These are phyloP conservation scores for Lenwebbia sp. DNA, from an alignment of 345 rosid genomes.

Conservation along the genomic window DNA sequence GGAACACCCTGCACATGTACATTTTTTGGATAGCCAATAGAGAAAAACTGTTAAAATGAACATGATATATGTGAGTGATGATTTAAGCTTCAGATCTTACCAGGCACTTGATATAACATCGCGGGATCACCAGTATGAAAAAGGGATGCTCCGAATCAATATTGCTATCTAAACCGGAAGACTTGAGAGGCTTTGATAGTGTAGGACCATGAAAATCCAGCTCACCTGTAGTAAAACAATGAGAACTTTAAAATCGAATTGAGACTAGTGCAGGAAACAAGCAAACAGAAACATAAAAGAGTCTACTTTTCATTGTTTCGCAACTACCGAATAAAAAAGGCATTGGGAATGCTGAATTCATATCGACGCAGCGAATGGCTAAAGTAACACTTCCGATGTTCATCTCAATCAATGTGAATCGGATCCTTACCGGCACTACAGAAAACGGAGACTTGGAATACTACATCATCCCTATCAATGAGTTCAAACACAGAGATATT, in stretches of 20 bases:
- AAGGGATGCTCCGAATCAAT: neutral
- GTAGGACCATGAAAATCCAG: neutral
- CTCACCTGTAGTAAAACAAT: neutral
- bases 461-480: neutral
- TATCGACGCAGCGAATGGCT: neutral
- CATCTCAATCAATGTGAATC: too few species aligned
- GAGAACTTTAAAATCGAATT: neutral
- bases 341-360: neutral
- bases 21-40: neutral
- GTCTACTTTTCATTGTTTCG: neutral
- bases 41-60: neutral
- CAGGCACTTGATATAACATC: neutral
- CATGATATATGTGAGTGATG: neutral
- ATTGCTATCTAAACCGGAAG: neutral
- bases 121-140: neutral
- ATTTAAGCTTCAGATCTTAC: neutral
- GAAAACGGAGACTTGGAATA: neutral
- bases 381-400: neutral
- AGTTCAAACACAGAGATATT: neutral
- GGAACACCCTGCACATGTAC: neutral
- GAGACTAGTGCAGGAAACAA: neutral
- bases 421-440: neutral
- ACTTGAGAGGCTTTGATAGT: neutral
- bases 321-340: neutral
- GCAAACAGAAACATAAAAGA: neutral